A percentile compares a stretch with the other conserved stretches of the same genome.
phyloP scores from a whole-genome alignment of 371 early-diverging fungal genomes.

The Saksenaea vasiformis region DNA sequence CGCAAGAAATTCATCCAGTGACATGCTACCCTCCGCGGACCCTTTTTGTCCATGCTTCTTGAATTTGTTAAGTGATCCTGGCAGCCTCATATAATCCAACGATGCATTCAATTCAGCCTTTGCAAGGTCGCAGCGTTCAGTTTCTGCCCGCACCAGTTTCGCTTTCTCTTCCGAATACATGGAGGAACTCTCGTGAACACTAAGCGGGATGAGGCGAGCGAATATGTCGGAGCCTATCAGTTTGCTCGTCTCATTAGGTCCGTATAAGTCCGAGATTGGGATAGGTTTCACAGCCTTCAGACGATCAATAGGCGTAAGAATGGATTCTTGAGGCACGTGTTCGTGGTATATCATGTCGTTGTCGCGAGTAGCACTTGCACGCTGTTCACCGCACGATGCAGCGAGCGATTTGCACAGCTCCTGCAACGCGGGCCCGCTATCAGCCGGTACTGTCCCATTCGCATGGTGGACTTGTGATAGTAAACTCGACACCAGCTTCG shows the following conservation, averaged over 20 bases:
- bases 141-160: slow-evolving; percentile 80
- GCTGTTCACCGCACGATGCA: slow-evolving; percentile 63
- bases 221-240: slow-evolving; percentile 89
- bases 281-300: slow-evolving; percentile 74
- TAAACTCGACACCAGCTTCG: slow-evolving; percentile 69
- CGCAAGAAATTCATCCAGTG: slow-evolving; percentile 56
- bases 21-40: slow-evolving; percentile 45
- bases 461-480: slow-evolving; percentile 38
- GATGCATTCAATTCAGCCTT: slow-evolving; percentile 87
- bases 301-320: slow-evolving; percentile 82
- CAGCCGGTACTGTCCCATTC: slow-evolving; percentile 41
- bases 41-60: slow-evolving; percentile 42
- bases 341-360: slow-evolving; percentile 97
- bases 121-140: slow-evolving; percentile 76
- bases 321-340: slow-evolving; percentile 76
- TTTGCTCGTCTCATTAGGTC: slow-evolving; percentile 67
- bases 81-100: slow-evolving; percentile 85
- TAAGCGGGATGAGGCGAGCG: slow-evolving; percentile 82
- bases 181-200: slow-evolving; percentile 89
- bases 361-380: slow-evolving; percentile 69
- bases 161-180: slow-evolving; percentile 96
- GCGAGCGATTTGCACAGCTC: slow-evolving; percentile 66
- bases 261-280: slow-evolving; percentile 76
- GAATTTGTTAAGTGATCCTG: slow-evolving; percentile 74
- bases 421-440: slow-evolving; percentile 59